phyloP scores from a whole-genome alignment of 805 yeast species.

The Candida pseudoglaebosa region DNA sequence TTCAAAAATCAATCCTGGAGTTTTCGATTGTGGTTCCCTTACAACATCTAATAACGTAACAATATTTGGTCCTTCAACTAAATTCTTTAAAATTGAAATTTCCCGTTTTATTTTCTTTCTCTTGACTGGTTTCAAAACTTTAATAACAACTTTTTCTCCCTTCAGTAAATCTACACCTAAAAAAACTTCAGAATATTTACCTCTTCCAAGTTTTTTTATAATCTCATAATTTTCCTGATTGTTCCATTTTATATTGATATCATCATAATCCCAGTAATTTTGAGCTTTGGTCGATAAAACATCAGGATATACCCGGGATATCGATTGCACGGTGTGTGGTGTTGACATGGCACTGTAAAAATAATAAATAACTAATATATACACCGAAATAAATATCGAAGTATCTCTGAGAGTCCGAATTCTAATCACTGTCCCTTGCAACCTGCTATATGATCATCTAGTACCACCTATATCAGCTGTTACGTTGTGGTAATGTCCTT shows the following conservation, averaged over 20 bases:
- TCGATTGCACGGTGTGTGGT: slow-evolving; percentile 37
- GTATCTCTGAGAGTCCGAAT: background rate
- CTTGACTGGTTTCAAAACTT: slow-evolving; percentile 90
- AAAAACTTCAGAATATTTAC: slow-evolving; percentile 91
- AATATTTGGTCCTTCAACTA: slow-evolving; percentile 80
- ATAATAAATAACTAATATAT: slow-evolving; percentile 1
- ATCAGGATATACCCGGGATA: slow-evolving; percentile 77
- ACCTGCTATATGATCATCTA: background rate
- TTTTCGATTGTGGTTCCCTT: slow-evolving; percentile 77
- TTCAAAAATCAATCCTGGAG: slow-evolving; percentile 87
- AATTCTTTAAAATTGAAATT: slow-evolving; percentile 78
- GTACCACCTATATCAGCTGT: too few relatives aligned
- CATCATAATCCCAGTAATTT: slow-evolving; percentile 80
- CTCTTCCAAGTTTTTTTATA: slow-evolving; percentile 80
- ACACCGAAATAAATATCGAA: slow-evolving; percentile 1
- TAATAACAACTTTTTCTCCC: slow-evolving; percentile 71
- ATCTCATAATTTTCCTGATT: slow-evolving; percentile 82
- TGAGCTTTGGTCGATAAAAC: slow-evolving; percentile 73
- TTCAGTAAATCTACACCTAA: slow-evolving; percentile 68
- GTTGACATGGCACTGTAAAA: slow-evolving; percentile 1
- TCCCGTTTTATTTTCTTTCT: slow-evolving; percentile 90
- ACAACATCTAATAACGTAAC: slow-evolving; percentile 78
- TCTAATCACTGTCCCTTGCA: background rate
- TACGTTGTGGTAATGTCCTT: too few relatives aligned
- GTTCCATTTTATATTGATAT: slow-evolving; percentile 77